Evolutionary conservation across 371 early-diverging fungal genomes (phyloP), one percentile per base, ranked within the genome.

Genomic region (Circinella minor): DNA sequence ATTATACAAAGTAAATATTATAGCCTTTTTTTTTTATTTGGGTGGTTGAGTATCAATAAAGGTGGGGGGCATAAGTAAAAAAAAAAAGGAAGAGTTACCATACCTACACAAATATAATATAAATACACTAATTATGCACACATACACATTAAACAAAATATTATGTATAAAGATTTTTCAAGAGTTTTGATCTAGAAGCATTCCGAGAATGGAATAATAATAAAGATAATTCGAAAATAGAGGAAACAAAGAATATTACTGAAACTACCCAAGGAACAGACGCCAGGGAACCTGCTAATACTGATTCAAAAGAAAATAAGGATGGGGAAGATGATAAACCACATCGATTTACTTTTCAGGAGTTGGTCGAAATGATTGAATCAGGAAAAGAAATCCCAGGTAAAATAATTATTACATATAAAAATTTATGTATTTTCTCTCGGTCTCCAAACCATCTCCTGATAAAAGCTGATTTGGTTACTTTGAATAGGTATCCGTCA

Each of bases 361-460:
- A 85, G 70, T 77, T 87, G 46, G 81, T 80, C 46, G 83, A 85
- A 55, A 79, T 84, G 74, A 85, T 87, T 63, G 80, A 81, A n/a
- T 75, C 75, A 0, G 85, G 84, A 20, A 72, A 81, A 70, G 81
- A 80, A 39, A 82, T 87, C 46, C 87, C 87, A 79, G 87, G 87
- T 83, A 72, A 60, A 63, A 46, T 18, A 17, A 36, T 63, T 60
- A 59, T 4, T 3, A 34, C 55, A 55, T 55, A 27, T 27, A 27
- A 55, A 55, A 55, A 11, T 1, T n/a, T 10, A 55, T 8, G 5
- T 27, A 27, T 11, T 51, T 15, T n/a, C 15, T 17, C n/a, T 51
- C 15, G 1, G 5, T n/a, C 51, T 15, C 15, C 14, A 51, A 9
- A 43, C 11, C 43, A 43, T 43, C 43, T 43, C 43, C 11, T 9